Evolutionary conservation across 1,284 basidiomycete species (phyloP).

Genomic region (Tilletia caries): DNA sequence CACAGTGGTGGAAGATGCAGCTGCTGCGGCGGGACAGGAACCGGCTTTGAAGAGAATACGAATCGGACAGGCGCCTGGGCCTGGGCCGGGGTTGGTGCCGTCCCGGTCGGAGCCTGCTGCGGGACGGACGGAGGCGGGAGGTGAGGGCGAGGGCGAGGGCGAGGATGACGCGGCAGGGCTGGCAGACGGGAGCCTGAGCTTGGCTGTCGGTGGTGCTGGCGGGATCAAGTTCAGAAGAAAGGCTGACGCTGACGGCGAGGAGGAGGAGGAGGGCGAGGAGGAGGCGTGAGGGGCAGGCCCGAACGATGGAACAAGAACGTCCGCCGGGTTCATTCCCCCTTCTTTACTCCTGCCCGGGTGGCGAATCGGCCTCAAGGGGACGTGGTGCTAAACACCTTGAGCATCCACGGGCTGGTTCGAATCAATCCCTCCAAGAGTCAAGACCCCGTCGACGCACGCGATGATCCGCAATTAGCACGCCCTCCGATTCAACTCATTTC

Average conservation of each 20-base stretch:
- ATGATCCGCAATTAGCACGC: no score
- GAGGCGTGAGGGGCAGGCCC: neutral
- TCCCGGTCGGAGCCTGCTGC: no score
- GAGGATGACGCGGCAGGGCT: neutral
- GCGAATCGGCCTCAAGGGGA: no score
- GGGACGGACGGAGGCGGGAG: no score
- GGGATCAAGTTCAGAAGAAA: neutral
- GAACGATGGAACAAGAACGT: neutral
- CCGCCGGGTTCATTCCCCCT: no score
- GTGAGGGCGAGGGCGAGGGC: neutral
- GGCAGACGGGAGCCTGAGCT: no score
- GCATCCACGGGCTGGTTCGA: no score
- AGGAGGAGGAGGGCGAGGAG: neutral
- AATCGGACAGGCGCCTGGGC: slow-evolving; percentile 7
- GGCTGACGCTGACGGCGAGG: neutral
- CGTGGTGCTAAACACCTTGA: no score
- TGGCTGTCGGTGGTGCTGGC: neutral
- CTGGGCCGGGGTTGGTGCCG: neutral
- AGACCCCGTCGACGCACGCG: no score
- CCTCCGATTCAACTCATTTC: no score
- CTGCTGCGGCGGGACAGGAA: neutral
- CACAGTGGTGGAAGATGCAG: neutral
- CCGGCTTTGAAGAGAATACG: slow-evolving; percentile 3
- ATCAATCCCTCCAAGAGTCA: no score
- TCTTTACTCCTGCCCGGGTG: no score